Evolutionary conservation across 306 rosid species (phyloP).

Genomic region (Dryas drummondii): DNA sequence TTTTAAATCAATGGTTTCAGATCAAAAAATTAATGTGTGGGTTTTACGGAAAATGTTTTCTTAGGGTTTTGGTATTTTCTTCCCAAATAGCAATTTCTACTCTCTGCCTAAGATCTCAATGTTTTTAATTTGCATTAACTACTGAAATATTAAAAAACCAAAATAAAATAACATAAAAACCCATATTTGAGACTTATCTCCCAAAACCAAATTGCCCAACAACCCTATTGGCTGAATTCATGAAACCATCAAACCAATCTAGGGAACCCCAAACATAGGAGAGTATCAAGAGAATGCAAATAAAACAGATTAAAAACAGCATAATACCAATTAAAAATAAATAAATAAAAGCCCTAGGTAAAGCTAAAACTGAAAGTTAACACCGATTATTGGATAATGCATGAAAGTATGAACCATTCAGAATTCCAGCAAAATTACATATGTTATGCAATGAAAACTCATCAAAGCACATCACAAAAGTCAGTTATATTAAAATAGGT

Average conservation of each 20-base stretch:
- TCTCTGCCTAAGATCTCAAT: neutral
- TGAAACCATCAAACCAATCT: neutral
- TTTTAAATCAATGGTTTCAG: no score
- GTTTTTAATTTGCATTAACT: neutral
- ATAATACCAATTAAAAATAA: neutral
- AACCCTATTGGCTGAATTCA: neutral
- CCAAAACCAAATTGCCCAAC: neutral
- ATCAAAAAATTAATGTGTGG: no score
- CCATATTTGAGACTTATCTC: neutral
- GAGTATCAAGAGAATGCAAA: constrained; percentile 4
- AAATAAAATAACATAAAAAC: neutral
- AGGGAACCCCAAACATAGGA: neutral
- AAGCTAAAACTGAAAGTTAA: neutral
- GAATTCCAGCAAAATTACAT: neutral
- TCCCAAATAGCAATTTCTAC: neutral
- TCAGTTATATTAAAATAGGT: neutral
- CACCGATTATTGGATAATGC: neutral
- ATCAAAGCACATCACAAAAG: neutral
- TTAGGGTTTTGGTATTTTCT: neutral
- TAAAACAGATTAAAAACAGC: neutral
- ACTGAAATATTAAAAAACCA: neutral
- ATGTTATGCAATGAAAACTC: neutral
- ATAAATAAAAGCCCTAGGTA: neutral
- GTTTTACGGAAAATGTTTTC: neutral
- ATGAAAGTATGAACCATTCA: neutral